Evolutionary conservation across 139 green algal species (phyloP), one percentile per base, ranked within the genome.

Genomic region (Volvox africanus): DNA sequence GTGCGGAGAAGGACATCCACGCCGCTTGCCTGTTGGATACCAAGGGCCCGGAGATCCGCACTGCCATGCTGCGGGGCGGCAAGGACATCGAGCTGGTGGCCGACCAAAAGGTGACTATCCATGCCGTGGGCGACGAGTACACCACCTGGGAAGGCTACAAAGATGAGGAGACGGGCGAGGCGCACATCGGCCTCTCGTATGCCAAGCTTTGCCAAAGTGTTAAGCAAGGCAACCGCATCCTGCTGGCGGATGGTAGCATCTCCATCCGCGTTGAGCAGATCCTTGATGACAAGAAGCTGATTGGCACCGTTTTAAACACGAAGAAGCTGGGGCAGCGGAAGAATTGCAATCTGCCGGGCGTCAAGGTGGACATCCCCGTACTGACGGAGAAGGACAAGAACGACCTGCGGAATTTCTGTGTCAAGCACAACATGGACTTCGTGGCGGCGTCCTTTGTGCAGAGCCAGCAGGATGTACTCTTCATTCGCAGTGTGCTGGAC

Each of bases 351-450:
- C 76, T 91, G 87, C 88, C 88, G 22, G 80, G 80, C 65, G 89
- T 93, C 89, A 95, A 98, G 89, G 92, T 94, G 88, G 92, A 94
- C 82, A 95, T 98, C 65, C 95, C 95, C 1, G 95, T 97, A 89
- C 91, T 97, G 35, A 96, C 94, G 35, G 90, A 92, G 24, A 95
- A 97, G 92, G 95, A 97, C 89, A 95, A 96, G 44, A 88, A 94
- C 69, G 95, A 97, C 92, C 91, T 97, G 80, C 76, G 95, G 92
- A 92, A 96, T 65, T 97, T 96, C 78, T 88, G 85, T 61, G 92
- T 92, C 69, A 95, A 95, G 88, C 92, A 97, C 88, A 88, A 94
- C 37, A 94, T 97, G 91, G 96, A 97, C 94, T 97, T 96, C 92
- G 94, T 95, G 24, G 91, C 92, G 75, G 92, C 92, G 28, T 93